phyloP scores from a whole-genome alignment of 176 grass and related monocot genomes.

The Avena insularis region DNA sequence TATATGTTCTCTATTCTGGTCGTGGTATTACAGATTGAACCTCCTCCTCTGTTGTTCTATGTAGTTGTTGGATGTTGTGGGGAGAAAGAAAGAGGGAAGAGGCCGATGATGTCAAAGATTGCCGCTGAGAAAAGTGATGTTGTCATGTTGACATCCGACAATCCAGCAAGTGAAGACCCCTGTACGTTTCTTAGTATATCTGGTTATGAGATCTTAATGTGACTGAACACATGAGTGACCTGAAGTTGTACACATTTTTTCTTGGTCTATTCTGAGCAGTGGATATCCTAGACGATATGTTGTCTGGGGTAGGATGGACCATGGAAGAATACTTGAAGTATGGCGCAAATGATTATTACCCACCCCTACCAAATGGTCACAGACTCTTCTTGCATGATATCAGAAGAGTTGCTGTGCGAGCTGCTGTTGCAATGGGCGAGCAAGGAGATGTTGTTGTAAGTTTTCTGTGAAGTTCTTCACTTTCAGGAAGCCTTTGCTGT shows the following conservation, averaged over 20 bases:
- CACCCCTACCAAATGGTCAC: slow-evolving; percentile 90
- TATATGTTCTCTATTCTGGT: slow-evolving; percentile 9
- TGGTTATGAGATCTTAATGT: slow-evolving; percentile 20
- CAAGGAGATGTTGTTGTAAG: slow-evolving; percentile 96
- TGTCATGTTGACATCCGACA: slow-evolving; percentile 97
- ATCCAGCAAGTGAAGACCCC: slow-evolving; percentile 95
- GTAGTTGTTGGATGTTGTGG: slow-evolving; percentile 95
- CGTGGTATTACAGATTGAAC: slow-evolving; percentile 31
- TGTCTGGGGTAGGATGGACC: slow-evolving; percentile 88
- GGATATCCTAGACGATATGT: slow-evolving; percentile 99
- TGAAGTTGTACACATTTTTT: slow-evolving; percentile 36
- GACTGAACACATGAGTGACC: not conserved
- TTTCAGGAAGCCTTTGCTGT: slow-evolving; percentile 18
- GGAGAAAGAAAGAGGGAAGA: slow-evolving; percentile 91
- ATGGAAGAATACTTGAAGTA: slow-evolving; percentile 99
- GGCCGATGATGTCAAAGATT: slow-evolving; percentile 91
- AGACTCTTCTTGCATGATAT: slow-evolving; percentile 93
- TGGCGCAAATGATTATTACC: slow-evolving; percentile 95
- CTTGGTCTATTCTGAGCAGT: slow-evolving; percentile 56
- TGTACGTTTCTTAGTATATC: slow-evolving; percentile 56
- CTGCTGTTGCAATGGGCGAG: slow-evolving; percentile 97
- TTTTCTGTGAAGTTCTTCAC: slow-evolving; percentile 26
- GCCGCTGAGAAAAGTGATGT: slow-evolving; percentile 97
- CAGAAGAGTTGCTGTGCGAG: slow-evolving; percentile 86
- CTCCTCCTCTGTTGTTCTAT: slow-evolving; percentile 43